These are phyloP conservation scores for Pythium phragmiticola DNA, from an alignment of 352 stramenopile genomes.

Conservation along the genomic window DNA sequence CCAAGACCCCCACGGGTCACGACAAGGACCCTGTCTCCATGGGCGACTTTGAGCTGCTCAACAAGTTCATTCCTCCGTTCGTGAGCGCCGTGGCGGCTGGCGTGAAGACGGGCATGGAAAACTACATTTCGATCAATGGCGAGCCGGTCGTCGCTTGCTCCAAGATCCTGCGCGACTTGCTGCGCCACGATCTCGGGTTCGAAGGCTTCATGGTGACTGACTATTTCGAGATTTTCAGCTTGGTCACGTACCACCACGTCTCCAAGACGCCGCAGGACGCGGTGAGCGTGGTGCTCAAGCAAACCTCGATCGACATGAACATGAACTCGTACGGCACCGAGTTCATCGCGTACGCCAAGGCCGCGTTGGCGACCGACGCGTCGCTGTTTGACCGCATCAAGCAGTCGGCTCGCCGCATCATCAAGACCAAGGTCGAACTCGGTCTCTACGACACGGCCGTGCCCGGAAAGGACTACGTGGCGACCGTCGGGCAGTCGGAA, in stretches of 20 bases:
- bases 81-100: slow-evolving; percentile 75
- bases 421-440: slow-evolving; percentile 30
- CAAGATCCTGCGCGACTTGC: slow-evolving; percentile 41
- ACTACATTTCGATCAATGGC: slow-evolving; percentile 91
- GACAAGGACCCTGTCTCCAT: slow-evolving; percentile 76
- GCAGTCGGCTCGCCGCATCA: slow-evolving; percentile 23
- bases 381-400: slow-evolving; percentile 22
- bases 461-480: slow-evolving; percentile 18
- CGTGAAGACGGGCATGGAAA: slow-evolving; percentile 91
- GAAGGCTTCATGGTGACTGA: slow-evolving; percentile 78
- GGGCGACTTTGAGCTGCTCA: slow-evolving; percentile 78
- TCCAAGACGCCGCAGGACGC: slow-evolving; percentile 36
- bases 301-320: slow-evolving; percentile 80
- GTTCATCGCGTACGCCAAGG: slow-evolving; percentile 35
- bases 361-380: slow-evolving; percentile 26
- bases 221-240: slow-evolving; percentile 79
- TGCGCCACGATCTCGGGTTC: slow-evolving; percentile 66
- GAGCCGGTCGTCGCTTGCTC: slow-evolving; percentile 87
- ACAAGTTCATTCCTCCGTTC: slow-evolving; percentile 85
- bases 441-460: slow-evolving; percentile 29
- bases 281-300: slow-evolving; percentile 42
- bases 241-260: slow-evolving; percentile 58
- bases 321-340: slow-evolving; percentile 50
- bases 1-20: slow-evolving; percentile 77
- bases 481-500: slow-evolving; percentile 33